Evolutionary conservation across 2,329 filamentous ascomycete genomes (phyloP), one percentile per base, ranked within the genome.

Genomic region (Neospermospora avenae): DNA sequence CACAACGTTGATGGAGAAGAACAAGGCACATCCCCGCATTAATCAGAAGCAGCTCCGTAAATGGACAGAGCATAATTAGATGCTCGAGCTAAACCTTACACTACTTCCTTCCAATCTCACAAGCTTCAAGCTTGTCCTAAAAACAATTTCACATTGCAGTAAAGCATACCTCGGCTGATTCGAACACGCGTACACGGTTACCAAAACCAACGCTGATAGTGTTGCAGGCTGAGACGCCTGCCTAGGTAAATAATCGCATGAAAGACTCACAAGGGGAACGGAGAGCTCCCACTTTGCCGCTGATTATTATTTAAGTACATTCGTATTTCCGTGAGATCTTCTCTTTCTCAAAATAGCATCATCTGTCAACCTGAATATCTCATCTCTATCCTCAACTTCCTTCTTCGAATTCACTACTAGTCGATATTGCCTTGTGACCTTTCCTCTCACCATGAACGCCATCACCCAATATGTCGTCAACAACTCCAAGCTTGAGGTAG

Each of bases 401-500:
- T 24, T 35, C 18, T 52, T 7, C 16, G n/a, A n/a, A 42, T 18
- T 3, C 16, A 7, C n/a, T n/a, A n/a, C n/a, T n/a, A n/a, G n/a
- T n/a, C n/a, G n/a, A n/a, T n/a, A n/a, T 44, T 11, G 22, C n/a
- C 14, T 24, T 37, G 37, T 34, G 2, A 35, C 25, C 24, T 35
- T 14, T 4, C n/a, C 11, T 51, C 6, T 54, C 57, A 63, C 34
- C 24, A 64, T 64, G 59, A 57, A 64, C 46, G 53, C 59, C 45
- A 61, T 64, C 34, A 57, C 55, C n/a, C 55, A 64, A 53, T 28
- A 39, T 10, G 59, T 64, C 41, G 44, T 59, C 24, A 55, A 59
- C 20, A 28, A 39, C n/a, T 61, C 62, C 10, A 61, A 45, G 18
- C 57, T 64, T 16, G 59, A 64, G 13, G 53, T 64, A 10, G 46